phyloP scores from a whole-genome alignment of 2,329 filamentous ascomycete genomes.

The Penicillium polonicum region DNA sequence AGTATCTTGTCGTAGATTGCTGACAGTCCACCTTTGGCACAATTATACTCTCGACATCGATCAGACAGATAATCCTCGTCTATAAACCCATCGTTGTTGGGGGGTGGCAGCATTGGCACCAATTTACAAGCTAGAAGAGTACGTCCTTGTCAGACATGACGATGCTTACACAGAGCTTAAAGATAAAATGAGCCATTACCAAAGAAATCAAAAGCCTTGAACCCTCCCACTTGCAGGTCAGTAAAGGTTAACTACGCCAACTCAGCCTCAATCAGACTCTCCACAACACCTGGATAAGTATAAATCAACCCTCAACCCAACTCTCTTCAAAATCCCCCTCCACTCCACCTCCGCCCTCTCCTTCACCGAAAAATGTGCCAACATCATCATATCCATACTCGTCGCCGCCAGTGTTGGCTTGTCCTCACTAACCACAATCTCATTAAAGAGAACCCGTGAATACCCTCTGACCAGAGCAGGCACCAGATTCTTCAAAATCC shows the following conservation, averaged over 20 bases:
- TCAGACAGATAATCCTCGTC: no score
- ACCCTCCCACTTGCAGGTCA: no score
- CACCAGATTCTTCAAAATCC: not conserved
- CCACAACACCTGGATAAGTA: not conserved
- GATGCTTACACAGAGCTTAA: no score
- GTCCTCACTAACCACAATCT: conserved; percentile 17
- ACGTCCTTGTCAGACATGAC: no score
- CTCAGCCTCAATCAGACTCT: not conserved
- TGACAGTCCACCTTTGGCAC: no score
- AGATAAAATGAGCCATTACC: no score
- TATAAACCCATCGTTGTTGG: no score
- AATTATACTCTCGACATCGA: no score
- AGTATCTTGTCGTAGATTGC: no score
- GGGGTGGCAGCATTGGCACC: no score
- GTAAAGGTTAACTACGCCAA: not conserved
- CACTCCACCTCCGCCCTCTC: not conserved
- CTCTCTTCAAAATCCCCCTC: not conserved
- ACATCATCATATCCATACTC: not conserved
- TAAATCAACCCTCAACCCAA: not conserved
- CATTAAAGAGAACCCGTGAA: not conserved
- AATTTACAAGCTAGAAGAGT: no score
- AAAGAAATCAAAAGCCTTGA: no score
- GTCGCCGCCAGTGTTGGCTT: not conserved
- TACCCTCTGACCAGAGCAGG: not conserved
- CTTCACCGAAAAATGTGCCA: not conserved